phyloP scores from a whole-genome alignment of 106 monocot species.

The Cymbidium sinense region DNA sequence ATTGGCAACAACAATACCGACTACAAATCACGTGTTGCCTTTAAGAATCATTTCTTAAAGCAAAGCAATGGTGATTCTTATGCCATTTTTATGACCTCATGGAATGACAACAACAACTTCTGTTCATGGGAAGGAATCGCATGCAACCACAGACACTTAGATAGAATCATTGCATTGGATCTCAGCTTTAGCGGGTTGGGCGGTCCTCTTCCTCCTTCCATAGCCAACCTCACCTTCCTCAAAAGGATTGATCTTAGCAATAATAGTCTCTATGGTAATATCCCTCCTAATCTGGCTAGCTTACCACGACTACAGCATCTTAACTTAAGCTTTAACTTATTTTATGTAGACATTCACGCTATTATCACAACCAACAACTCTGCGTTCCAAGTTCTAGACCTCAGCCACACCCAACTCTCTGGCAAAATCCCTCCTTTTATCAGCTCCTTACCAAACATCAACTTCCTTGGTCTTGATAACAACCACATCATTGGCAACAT shows the following conservation, averaged over 20 bases:
- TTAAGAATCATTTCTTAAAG: no score
- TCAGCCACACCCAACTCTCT: constrained; percentile 8
- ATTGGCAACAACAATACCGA: no score
- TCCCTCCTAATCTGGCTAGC: constrained; percentile 26
- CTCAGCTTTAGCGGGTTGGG: constrained; percentile 11
- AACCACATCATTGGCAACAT: constrained; percentile 6
- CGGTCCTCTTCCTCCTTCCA: constrained; percentile 24
- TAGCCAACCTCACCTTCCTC: constrained; percentile 48
- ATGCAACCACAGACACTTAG: constrained; percentile 6
- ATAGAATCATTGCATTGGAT: constrained; percentile 15
- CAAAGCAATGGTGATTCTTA: no score
- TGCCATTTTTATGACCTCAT: no score
- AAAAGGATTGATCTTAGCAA: constrained; percentile 9
- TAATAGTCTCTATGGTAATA: constrained; percentile 3
- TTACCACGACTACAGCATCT: constrained; percentile 22
- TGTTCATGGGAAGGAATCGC: constrained; percentile 42
- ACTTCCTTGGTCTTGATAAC: neutral
- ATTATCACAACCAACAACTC: neutral
- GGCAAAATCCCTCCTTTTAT: constrained; percentile 16
- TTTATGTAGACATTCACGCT: constrained; percentile 14
- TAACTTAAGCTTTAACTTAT: constrained; percentile 22
- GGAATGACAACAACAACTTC: constrained; percentile 14
- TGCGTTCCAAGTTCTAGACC: neutral
- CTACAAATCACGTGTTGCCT: no score
- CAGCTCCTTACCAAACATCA: neutral